phyloP scores from a whole-genome alignment of 306 rosid genomes.

The Malus orientalis region DNA sequence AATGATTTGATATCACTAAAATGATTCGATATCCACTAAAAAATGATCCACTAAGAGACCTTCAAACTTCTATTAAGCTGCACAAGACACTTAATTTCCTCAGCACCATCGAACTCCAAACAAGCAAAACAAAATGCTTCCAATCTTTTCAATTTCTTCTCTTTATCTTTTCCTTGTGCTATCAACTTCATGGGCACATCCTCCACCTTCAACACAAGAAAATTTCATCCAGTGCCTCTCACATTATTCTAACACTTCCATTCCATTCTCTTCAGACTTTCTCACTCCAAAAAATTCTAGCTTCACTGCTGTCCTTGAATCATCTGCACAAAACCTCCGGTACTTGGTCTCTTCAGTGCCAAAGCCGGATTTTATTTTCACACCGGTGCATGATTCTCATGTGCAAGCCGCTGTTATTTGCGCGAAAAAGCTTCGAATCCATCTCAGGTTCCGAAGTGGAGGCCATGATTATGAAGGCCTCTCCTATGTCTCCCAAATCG shows the following conservation, averaged over 20 bases:
- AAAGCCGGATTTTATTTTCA: slow-evolving; percentile 64
- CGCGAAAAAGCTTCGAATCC: slow-evolving; percentile 47
- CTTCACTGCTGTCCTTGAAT: slow-evolving; percentile 31
- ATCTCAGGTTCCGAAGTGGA: slow-evolving; percentile 60
- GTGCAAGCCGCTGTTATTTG: slow-evolving; percentile 63
- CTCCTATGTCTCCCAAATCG: slow-evolving; percentile 53
- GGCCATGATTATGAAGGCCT: slow-evolving; percentile 91
- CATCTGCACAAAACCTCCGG: slow-evolving; percentile 52
- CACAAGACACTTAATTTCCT: not conserved
- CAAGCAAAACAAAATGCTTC: slow-evolving; percentile 25
- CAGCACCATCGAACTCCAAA: not conserved
- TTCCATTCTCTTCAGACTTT: slow-evolving; percentile 28
- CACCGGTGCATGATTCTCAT: slow-evolving; percentile 47
- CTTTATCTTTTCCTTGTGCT: slow-evolving; percentile 16
- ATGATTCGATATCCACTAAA: too few relatives aligned
- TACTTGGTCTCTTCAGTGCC: slow-evolving; percentile 43
- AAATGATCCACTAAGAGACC: not conserved
- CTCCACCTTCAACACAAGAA: not conserved
- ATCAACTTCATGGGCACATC: not conserved
- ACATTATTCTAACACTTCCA: not conserved
- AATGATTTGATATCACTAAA: not conserved
- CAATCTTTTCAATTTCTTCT: not conserved
- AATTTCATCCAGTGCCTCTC: slow-evolving; percentile 37
- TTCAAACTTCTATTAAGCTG: not conserved
- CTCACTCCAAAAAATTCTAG: slow-evolving; percentile 28